These are phyloP conservation scores for Saccharomycopsis hybrid DNA, from an alignment of 1,139 yeast genomes.

Conservation along the genomic window DNA sequence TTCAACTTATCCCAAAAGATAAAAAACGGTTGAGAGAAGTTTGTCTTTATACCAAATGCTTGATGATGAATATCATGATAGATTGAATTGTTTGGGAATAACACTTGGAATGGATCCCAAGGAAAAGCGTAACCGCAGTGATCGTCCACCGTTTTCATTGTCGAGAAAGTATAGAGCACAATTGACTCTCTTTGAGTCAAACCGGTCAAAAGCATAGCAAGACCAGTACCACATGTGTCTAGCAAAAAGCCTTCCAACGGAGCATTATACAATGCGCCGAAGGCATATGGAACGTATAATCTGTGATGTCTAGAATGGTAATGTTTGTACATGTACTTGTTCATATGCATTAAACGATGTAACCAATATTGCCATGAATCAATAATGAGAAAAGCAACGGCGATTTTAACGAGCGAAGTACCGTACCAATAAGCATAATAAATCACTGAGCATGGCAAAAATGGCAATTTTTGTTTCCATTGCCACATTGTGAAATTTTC, in stretches of 20 bases:
- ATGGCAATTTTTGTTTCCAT: conserved; percentile 40
- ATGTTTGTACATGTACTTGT: conserved; percentile 63
- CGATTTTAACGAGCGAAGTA: conserved; percentile 48
- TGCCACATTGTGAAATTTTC: conserved; percentile 68
- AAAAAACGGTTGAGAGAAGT: conserved; percentile 96
- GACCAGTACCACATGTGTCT: conserved; percentile 88
- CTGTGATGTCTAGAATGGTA: conserved; percentile 95
- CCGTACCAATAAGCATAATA: conserved; percentile 54
- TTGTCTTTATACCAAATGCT: conserved; percentile 87
- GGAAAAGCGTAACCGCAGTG: conserved; percentile 96
- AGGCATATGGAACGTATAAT: conserved; percentile 92
- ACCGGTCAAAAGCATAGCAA: conserved; percentile 59
- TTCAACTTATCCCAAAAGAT: conserved; percentile 80
- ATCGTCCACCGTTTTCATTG: conserved; percentile 94
- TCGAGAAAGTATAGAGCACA: conserved; percentile 74
- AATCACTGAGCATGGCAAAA: conserved; percentile 40
- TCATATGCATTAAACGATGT: conserved; percentile 83
- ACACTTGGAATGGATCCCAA: conserved; percentile 76
- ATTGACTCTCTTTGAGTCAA: conserved; percentile 73
- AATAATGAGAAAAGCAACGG: conserved; percentile 62
- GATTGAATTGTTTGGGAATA: conserved; percentile 92
- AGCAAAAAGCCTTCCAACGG: conserved; percentile 88
- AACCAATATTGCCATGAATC: conserved; percentile 95
- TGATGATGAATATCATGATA: conserved; percentile 98
- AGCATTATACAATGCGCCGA: conserved; percentile 91